phyloP scores from a whole-genome alignment of 2,329 filamentous ascomycete species.

The Phialophora chinensis region DNA sequence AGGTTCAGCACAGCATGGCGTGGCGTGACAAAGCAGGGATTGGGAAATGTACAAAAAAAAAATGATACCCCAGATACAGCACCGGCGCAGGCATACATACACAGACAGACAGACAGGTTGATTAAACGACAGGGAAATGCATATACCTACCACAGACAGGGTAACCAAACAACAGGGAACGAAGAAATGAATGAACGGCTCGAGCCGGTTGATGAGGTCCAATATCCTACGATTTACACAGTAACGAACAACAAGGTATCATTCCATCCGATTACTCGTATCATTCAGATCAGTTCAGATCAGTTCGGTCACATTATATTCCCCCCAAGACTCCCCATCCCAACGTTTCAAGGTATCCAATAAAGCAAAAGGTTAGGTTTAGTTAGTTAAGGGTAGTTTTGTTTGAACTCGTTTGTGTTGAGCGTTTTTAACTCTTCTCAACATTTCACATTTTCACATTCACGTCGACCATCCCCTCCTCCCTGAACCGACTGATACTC shows the following conservation, averaged over 20 bases:
- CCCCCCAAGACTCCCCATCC: too few species aligned
- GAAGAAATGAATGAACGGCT: too few species aligned
- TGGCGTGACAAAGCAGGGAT: neutral
- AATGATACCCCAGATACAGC: conserved; percentile 3
- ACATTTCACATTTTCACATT: conserved; percentile 3
- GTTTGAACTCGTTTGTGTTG: neutral
- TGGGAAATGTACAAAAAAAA: neutral
- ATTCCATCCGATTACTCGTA: too few species aligned
- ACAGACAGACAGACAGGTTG: neutral
- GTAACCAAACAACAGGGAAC: too few species aligned
- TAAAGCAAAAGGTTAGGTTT: too few species aligned
- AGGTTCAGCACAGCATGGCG: neutral
- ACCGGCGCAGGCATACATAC: neutral
- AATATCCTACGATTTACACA: too few species aligned
- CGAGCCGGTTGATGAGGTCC: too few species aligned
- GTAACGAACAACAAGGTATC: too few species aligned
- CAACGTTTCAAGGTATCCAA: neutral
- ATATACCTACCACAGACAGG: too few species aligned
- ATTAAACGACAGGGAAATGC: neutral
- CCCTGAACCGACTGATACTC: conserved; percentile 21
- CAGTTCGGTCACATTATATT: too few species aligned
- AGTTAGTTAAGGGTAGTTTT: too few species aligned
- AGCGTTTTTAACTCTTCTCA: neutral
- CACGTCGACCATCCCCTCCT: conserved; percentile 27
- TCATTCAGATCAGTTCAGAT: too few species aligned